Evolutionary conservation across 176 grass and related monocot species (phyloP), one percentile per base, ranked within the genome.

Genomic region (Puya raimondii): DNA sequence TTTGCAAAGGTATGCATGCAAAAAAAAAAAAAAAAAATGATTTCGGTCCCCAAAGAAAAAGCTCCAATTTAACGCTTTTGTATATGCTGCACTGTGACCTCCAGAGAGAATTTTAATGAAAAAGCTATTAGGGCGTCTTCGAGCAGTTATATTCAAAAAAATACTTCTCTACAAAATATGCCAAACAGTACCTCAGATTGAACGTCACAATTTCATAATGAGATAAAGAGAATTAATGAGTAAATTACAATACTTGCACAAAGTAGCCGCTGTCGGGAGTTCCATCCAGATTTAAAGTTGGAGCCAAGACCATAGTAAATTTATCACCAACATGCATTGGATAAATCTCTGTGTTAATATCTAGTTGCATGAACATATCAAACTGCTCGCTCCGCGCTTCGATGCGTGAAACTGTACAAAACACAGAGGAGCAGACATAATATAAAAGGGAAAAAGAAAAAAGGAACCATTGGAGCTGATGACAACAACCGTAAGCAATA

Each of bases 251-350:
- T 76, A 89, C 90, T 80, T 84, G 90, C 42, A 72, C 78, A 64
- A 54, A 86, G 73, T 79, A 89, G 23, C 86, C 90, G 67, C 25
- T 84, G 53, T 89, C 86, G 8, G 80, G 83, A n/a, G 78, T 80
- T 61, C 83, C 90, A 79, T 93, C 90, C 71, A 93, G 47, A 78
- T 72, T 93, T n/a, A 93, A 61, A 33, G 80, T 89, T 47, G 77
- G 47, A 20, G 83, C 80, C 66, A 93, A 76, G 64, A 81, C 78
- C 90, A 89, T 86, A 22, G 75, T 84, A 54, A 89, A 93, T 65
- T 74, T 84, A 2, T 89, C 80, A 17, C 20, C 48, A 11, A 15
- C 1, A 1, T 53, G 22, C 75, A 93, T 83, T 2, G 80, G 83
- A 69, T 86, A 93, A 21, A 93, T 69, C 49, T 88, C 90, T 2